These are phyloP conservation scores for Prunus campanulata DNA, from an alignment of 306 rosid species.

Conservation along the genomic window DNA sequence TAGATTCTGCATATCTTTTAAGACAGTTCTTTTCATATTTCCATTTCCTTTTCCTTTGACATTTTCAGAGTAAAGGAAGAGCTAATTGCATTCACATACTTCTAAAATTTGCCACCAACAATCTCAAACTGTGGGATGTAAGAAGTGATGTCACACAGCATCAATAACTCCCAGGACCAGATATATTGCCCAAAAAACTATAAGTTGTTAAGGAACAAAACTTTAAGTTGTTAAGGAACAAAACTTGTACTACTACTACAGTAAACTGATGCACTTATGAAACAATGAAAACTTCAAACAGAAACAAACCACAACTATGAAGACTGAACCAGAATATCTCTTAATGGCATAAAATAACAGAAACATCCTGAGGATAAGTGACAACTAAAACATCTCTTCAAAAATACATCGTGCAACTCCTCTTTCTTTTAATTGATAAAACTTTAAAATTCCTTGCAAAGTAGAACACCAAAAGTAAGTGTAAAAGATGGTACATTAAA, in stretches of 20 bases:
- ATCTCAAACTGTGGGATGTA: constrained; percentile 49
- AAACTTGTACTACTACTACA: constrained; percentile 12
- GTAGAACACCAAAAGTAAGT: background rate
- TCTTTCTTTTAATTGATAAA: background rate
- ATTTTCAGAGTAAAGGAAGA: constrained; percentile 9
- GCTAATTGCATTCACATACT: constrained; percentile 34
- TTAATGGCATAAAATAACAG: constrained; percentile 9
- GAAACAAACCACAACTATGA: background rate
- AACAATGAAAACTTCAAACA: background rate
- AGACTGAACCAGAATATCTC: constrained; percentile 8
- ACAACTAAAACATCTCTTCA: background rate
- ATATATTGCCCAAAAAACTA: constrained; percentile 38
- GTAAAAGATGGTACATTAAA: background rate
- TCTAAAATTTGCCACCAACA: constrained; percentile 31
- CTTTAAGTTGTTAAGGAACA: constrained; percentile 55
- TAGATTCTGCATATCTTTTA: background rate
- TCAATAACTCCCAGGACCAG: constrained; percentile 37
- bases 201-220: no score
- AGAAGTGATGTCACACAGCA: constrained; percentile 44
- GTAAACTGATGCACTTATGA: constrained; percentile 2
- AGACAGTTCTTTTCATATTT: background rate
- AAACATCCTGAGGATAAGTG: background rate
- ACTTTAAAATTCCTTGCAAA: background rate
- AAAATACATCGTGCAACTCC: background rate
- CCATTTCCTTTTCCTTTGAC: background rate